Base-by-base conservation (phyloP, 2,329 filamentous ascomycete species). In the Neopestalotiopsis clavispora region DNA sequence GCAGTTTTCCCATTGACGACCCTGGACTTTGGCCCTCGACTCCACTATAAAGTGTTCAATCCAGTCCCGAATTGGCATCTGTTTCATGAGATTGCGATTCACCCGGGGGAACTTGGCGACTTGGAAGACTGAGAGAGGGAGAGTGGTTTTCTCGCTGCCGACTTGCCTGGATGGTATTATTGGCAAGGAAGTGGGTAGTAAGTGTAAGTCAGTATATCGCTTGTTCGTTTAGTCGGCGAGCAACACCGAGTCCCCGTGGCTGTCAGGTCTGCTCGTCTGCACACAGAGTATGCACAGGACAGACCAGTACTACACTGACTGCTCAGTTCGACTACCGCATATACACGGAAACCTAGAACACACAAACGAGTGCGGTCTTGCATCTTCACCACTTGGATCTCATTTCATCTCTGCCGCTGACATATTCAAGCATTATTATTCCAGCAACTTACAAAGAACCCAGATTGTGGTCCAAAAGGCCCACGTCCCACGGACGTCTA, bases 21-120 rank as follows among this genome's bases (percentile, higher is more conserved):
- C 34, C 34, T 38, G 34, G 34, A 38, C 34, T 38, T 38, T 38
- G 34, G 34, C 34, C 45, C 45, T 52, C n/a, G 9, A 20, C 45
- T 52, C 45, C 45, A 52, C 45, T 23, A 3, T n/a, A 52, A n/a
- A 52, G 45, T 52, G 45, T 23, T 20, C 45, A 52, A n/a, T 20
- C 45, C 17, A 52, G 13, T n/a, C 45, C 45, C 45, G n/a, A 17
- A 52, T n/a, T 17, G 45, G 45, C 45, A 52, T 52, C 45, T 52
- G 45, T 52, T 52, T 52, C 45, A 52, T 52, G 45, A 52, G n/a
- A 52, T 52, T 52, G 45, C 45, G 45, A 52, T 52, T 52, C 45
- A n/a, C 45, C 45, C n/a, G 34, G 5, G 45, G 6, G 45, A 52
- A 17, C 45, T 52, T 52, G 45, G 45, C 45, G 45, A 23, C 45